Percentiles rank a stretch among this genome's conserved stretches.
Conservation (phyloP, 176 grass and related monocot genomes). For the Musa itinerans region DNA sequence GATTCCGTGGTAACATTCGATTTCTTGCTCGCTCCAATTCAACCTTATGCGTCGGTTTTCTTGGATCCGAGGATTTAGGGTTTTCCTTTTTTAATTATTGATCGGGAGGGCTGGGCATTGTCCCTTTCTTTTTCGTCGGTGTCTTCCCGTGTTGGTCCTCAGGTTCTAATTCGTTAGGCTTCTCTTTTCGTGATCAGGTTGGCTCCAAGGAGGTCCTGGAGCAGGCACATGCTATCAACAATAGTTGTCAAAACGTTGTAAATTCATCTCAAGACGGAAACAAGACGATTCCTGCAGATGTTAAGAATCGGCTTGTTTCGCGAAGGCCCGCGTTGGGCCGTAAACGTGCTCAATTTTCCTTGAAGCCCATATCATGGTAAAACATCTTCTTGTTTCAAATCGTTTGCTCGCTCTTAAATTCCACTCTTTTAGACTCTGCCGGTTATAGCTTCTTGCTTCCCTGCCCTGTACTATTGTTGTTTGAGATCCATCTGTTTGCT, state of each 20-base stretch:
- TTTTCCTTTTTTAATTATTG: background rate
- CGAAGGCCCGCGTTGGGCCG: constrained; percentile 30
- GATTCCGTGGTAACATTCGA: background rate
- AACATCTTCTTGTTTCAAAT: background rate
- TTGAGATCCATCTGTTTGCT: too few species aligned
- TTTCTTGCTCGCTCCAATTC: background rate
- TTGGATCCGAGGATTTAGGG: background rate
- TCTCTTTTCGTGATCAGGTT: background rate
- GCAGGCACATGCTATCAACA: constrained; percentile 21
- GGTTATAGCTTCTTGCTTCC: background rate
- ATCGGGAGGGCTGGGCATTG: too few species aligned
- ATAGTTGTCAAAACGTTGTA: constrained; percentile 16
- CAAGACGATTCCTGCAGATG: background rate
- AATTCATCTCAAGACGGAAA: constrained; percentile 22
- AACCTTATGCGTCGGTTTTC: too few species aligned
- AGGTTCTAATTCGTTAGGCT: background rate
- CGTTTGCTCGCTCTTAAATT: background rate
- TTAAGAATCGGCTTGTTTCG: constrained; percentile 19
- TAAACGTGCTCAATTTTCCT: constrained; percentile 35
- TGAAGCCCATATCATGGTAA: constrained; percentile 25
- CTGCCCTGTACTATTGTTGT: too few species aligned
- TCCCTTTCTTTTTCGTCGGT: background rate
- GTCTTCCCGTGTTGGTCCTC: background rate
- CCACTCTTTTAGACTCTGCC: background rate
- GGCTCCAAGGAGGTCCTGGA: constrained; percentile 29